phyloP scores from a whole-genome alignment of 306 rosid genomes.

The Amphicarpaea edgeworthii region DNA sequence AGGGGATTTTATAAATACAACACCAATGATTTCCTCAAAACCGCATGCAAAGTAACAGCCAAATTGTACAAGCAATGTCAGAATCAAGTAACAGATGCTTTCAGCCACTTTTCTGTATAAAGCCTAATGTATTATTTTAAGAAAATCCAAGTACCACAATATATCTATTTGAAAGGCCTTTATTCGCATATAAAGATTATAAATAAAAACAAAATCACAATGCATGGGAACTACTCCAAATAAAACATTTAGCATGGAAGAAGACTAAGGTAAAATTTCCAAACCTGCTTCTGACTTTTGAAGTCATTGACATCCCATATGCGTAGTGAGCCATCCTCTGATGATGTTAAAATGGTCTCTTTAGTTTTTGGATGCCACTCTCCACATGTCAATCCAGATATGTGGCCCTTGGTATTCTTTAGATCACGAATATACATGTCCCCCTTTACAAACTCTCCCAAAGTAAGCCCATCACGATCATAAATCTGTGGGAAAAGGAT shows the following conservation, averaged over 20 bases:
- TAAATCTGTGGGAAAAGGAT: slow-evolving; percentile 69
- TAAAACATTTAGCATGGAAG: slow-evolving; percentile 17
- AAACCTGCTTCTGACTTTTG: slow-evolving; percentile 94
- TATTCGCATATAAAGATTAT: neutral
- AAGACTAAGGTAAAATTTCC: slow-evolving; percentile 6
- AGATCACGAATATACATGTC: slow-evolving; percentile 98
- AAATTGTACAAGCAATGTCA: slow-evolving; percentile 12
- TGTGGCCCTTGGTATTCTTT: slow-evolving; percentile 96
- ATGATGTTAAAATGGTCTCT: slow-evolving; percentile 89
- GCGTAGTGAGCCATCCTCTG: slow-evolving; percentile 96
- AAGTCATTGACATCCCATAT: slow-evolving; percentile 97
- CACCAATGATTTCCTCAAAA: slow-evolving; percentile 31
- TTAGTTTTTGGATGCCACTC: slow-evolving; percentile 91
- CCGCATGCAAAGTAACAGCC: neutral
- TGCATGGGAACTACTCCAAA: slow-evolving; percentile 24
- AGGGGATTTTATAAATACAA: slow-evolving; percentile 16
- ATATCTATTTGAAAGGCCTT: slow-evolving; percentile 7
- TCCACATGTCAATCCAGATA: slow-evolving; percentile 93
- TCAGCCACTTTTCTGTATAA: neutral
- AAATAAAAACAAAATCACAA: slow-evolving; percentile 14
- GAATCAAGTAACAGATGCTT: slow-evolving; percentile 12
- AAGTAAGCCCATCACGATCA: slow-evolving; percentile 96
- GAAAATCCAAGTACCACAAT: neutral
- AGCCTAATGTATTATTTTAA: neutral
- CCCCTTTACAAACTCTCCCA: slow-evolving; percentile 93